These are phyloP conservation scores for Coemansia sp. DNA, from an alignment of 192 early-diverging fungal genomes.

Conservation along the genomic window DNA sequence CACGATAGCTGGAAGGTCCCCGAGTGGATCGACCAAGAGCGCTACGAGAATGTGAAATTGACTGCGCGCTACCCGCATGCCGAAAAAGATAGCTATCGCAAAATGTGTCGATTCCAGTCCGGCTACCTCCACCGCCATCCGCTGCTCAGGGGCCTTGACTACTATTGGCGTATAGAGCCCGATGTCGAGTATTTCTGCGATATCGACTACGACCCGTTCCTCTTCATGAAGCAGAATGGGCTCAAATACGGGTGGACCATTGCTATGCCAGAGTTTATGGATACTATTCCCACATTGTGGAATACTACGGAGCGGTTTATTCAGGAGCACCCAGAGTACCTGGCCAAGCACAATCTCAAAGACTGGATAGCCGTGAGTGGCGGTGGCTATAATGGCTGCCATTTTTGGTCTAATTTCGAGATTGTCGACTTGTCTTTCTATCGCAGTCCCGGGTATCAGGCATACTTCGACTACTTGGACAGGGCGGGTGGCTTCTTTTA, in stretches of 20 bases:
- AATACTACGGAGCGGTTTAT: conserved; percentile 25
- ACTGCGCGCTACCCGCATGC: conserved; percentile 29
- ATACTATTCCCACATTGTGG: conserved; percentile 43
- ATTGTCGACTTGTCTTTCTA: conserved; percentile 76
- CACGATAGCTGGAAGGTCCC: conserved; percentile 44
- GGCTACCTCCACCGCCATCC: conserved; percentile 44
- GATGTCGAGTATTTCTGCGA: conserved; percentile 51
- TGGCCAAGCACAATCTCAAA: conserved; percentile 25
- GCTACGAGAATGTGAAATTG: conserved; percentile 9
- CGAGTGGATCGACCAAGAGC: conserved; percentile 44
- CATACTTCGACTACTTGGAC: conserved; percentile 74
- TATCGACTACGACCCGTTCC: conserved; percentile 47
- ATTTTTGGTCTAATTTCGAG: conserved; percentile 90
- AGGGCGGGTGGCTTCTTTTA: conserved; percentile 84
- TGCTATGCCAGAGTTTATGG: conserved; percentile 25
- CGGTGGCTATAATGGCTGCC: conserved; percentile 62
- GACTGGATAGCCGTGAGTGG: conserved; percentile 29
- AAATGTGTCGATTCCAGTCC: conserved; percentile 45
- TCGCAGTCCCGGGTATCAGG: conserved; percentile 55
- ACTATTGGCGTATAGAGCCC: conserved; percentile 56
- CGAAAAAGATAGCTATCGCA: conserved; percentile 36
- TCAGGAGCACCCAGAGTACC: conserved; percentile 13
- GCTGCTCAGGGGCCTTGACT: conserved; percentile 35
- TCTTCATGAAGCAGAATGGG: conserved; percentile 35
- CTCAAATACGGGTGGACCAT: conserved; percentile 45